phyloP scores from a whole-genome alignment of 305 asterid genomes.

The Euphrasia arctica region DNA sequence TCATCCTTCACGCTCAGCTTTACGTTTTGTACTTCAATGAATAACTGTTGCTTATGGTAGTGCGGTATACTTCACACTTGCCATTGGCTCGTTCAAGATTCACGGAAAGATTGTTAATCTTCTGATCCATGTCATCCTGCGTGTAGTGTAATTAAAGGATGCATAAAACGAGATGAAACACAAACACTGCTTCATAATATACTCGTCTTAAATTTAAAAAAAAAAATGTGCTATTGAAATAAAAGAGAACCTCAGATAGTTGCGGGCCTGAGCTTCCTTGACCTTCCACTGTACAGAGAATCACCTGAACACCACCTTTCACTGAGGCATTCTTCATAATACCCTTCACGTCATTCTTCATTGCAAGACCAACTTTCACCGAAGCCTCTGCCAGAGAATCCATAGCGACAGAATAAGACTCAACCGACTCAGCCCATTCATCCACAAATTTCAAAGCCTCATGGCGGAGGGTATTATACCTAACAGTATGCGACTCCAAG shows the following conservation, averaged over 20 bases:
- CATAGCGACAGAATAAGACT: slow-evolving; percentile 42
- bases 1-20: slow-evolving; percentile 74
- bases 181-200: neutral
- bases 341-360: slow-evolving; percentile 43
- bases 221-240: slow-evolving; percentile 14
- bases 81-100: slow-evolving; percentile 68
- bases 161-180: slow-evolving; percentile 4
- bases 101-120: slow-evolving; percentile 53
- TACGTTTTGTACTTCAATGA: slow-evolving; percentile 66
- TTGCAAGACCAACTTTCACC: slow-evolving; percentile 42
- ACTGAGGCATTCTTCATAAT: slow-evolving; percentile 27
- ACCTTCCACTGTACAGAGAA: slow-evolving; percentile 27
- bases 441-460: slow-evolving; percentile 60
- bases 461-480: slow-evolving; percentile 59
- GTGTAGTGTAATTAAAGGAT: slow-evolving; percentile 14
- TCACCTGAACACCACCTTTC: slow-evolving; percentile 23
- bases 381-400: slow-evolving; percentile 58
- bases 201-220: neutral
- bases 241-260: slow-evolving; percentile 60
- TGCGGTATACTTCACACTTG: slow-evolving; percentile 75
- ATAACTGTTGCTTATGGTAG: slow-evolving; percentile 76
- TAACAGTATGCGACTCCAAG: slow-evolving; percentile 62
- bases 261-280: slow-evolving; percentile 46
- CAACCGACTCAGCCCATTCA: slow-evolving; percentile 53
- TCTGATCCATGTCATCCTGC: slow-evolving; percentile 77